Evolutionary conservation across 768 basidiomycete species (phyloP).

Genomic region (Amylocystis lapponica): DNA sequence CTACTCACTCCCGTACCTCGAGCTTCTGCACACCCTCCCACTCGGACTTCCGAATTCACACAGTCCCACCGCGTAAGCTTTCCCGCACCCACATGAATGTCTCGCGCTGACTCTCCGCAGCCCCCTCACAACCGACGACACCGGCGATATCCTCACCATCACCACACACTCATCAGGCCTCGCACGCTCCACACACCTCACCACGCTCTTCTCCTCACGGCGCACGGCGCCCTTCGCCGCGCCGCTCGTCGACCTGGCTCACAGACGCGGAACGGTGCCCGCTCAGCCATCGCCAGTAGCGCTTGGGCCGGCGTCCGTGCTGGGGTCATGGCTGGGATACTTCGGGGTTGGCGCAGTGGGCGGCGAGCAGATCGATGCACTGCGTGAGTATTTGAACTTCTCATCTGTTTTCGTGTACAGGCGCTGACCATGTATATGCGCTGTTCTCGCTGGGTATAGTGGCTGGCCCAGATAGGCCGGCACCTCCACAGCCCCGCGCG

Average conservation of each 20-base stretch:
- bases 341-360: constrained; percentile 37
- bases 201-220: constrained; percentile 54
- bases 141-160: constrained; percentile 52
- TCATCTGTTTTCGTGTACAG: neutral
- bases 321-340: constrained; percentile 42
- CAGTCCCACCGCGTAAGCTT: constrained; percentile 16
- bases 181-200: constrained; percentile 33
- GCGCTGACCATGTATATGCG: neutral
- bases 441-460: constrained; percentile 37
- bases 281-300: constrained; percentile 58
- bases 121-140: constrained; percentile 38
- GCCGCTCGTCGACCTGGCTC: constrained; percentile 48
- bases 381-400: constrained; percentile 37
- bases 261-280: constrained; percentile 38
- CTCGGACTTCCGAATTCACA: too few species aligned
- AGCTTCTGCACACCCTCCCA: constrained; percentile 41
- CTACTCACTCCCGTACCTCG: constrained; percentile 62
- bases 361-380: constrained; percentile 54
- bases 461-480: constrained; percentile 59
- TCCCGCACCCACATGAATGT: neutral
- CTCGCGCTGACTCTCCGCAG: constrained; percentile 13
- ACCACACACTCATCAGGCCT: constrained; percentile 23
- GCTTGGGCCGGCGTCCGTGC: constrained; percentile 48
- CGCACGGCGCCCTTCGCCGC: constrained; percentile 36
- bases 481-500: constrained; percentile 26